Percentiles rank a stretch among this genome's conserved stretches.
phyloP scores from a whole-genome alignment of 176 grass and related monocot genomes.

The Juncus effusus region DNA sequence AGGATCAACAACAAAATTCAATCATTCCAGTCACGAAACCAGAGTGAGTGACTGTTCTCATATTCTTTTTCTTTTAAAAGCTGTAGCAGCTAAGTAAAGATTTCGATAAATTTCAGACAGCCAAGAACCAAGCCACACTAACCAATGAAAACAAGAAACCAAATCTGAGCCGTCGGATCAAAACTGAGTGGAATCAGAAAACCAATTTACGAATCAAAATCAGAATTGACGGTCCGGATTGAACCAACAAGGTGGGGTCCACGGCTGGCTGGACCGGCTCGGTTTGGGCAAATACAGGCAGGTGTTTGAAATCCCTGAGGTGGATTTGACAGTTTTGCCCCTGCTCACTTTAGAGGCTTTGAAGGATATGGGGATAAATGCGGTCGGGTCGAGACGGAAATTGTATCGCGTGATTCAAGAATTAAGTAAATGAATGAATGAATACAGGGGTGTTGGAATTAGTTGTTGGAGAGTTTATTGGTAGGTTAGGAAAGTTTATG shows the following conservation, averaged over 20 bases:
- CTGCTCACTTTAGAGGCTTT: conserved; percentile 79
- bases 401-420: conserved; percentile 64
- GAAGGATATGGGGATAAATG: conserved; percentile 91
- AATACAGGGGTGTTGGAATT: background rate
- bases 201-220: conserved; percentile 1
- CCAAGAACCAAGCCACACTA: conserved; percentile 36
- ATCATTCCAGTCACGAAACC: too few species aligned
- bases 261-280: conserved; percentile 55
- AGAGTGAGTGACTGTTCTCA: too few species aligned
- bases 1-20: too few species aligned
- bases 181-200: background rate
- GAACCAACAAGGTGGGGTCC: conserved; percentile 45
- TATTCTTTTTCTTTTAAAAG: too few species aligned
- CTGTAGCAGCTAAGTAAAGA: too few species aligned
- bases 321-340: conserved; percentile 71
- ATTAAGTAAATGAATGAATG: conserved; percentile 26
- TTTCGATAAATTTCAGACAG: conserved; percentile 68
- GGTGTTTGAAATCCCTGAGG: conserved; percentile 85
- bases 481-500: too few species aligned
- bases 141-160: conserved; percentile 37
- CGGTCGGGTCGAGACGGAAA: conserved; percentile 85
- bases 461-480: too few species aligned
- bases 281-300: conserved; percentile 62
- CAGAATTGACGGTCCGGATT: conserved; percentile 40
- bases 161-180: conserved; percentile 46